These are phyloP conservation scores for Chalaropsis thielavioides DNA, from an alignment of 2,329 filamentous ascomycete genomes.

Conservation along the genomic window DNA sequence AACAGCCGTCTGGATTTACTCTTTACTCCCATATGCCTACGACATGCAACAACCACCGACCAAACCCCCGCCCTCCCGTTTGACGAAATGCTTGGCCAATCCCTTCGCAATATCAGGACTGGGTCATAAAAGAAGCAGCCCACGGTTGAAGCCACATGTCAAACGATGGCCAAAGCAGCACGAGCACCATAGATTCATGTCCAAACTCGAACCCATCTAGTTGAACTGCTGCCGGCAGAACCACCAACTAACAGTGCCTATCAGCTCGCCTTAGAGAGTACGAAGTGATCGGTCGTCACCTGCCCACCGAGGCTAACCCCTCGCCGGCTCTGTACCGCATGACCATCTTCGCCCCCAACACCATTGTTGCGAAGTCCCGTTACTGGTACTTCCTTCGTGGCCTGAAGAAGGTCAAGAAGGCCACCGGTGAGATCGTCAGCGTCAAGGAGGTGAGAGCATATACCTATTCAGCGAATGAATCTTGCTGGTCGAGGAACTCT, in stretches of 20 bases:
- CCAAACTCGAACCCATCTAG: constrained; percentile 9
- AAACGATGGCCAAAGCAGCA: not conserved
- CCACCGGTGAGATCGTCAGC: constrained; percentile 96
- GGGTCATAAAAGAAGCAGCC: not conserved
- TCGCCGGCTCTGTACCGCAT: constrained; percentile 99
- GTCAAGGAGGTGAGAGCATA: constrained; percentile 77
- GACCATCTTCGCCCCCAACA: constrained; percentile 98
- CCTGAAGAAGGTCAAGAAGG: constrained; percentile 99
- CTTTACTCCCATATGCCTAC: not conserved
- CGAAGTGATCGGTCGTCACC: constrained; percentile 98
- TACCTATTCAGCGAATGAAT: not conserved
- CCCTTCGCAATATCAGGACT: not conserved
- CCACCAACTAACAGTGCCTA: constrained; percentile 24
- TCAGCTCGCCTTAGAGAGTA: constrained; percentile 99
- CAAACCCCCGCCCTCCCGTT: not conserved
- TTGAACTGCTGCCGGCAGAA: constrained; percentile 6
- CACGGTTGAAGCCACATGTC: not conserved
- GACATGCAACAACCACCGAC: not conserved
- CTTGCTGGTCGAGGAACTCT: no score
- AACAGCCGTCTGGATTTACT: not conserved
- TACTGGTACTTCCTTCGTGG: constrained; percentile 99
- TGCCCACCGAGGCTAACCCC: constrained; percentile 95
- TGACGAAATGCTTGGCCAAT: not conserved
- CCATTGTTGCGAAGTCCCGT: constrained; percentile 96
- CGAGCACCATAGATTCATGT: constrained; percentile 3